phyloP scores from a whole-genome alignment of 306 rosid genomes.

The Cajanus cajan region DNA sequence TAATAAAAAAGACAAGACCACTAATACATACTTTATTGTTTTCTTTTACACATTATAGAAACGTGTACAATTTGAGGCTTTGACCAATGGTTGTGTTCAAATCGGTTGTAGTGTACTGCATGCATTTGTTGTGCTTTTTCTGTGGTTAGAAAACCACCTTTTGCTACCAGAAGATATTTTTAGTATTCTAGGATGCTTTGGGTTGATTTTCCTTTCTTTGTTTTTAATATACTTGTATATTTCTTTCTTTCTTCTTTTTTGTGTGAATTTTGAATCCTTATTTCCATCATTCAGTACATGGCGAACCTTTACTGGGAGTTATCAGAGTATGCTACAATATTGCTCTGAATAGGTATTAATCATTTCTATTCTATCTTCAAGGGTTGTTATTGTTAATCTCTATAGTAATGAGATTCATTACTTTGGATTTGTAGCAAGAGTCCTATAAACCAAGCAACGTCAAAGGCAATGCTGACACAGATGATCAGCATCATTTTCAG shows the following conservation, averaged over 20 bases:
- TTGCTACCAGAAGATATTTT: constrained; percentile 24
- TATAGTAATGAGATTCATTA: constrained; percentile 35
- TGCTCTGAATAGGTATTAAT: constrained; percentile 89
- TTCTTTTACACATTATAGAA: not conserved
- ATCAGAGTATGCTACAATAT: constrained; percentile 97
- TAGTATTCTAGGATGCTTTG: constrained; percentile 7
- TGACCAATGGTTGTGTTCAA: constrained; percentile 8
- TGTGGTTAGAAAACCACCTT: constrained; percentile 21
- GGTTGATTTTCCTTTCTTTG: constrained; percentile 12
- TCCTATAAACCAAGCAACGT: constrained; percentile 97
- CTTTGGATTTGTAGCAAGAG: constrained; percentile 78
- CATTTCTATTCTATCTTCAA: constrained; percentile 25
- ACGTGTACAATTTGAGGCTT: not conserved
- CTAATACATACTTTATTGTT: not conserved
- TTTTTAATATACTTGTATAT: constrained; percentile 6
- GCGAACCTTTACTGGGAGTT: constrained; percentile 91
- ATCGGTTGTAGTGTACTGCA: not conserved
- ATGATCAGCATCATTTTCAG: constrained; percentile 88
- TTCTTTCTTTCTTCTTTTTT: not conserved
- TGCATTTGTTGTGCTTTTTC: constrained; percentile 12
- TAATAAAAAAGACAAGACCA: not conserved
- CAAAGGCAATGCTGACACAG: constrained; percentile 99
- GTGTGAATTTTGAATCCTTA: constrained; percentile 2
- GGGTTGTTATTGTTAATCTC: constrained; percentile 26
- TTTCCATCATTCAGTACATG: constrained; percentile 70